Conservation (phyloP, 176 grass and related monocot species). For the Carex littledalei region DNA sequence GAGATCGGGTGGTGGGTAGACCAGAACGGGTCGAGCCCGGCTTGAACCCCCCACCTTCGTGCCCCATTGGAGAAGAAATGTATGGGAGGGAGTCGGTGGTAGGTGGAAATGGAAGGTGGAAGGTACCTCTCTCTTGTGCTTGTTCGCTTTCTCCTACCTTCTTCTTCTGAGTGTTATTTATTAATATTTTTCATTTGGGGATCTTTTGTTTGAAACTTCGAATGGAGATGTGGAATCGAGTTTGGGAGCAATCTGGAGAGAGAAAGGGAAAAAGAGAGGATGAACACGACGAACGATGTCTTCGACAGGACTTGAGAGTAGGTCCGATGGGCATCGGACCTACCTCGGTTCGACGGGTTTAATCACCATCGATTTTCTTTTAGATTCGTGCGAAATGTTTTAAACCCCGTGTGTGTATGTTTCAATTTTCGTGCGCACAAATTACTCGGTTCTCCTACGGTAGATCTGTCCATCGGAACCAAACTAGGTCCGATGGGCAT, state of each 20-base stretch:
- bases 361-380: too few species aligned
- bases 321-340: too few species aligned
- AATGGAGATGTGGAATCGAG: slow-evolving; percentile 1
- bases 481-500: too few species aligned
- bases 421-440: too few species aligned
- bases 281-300: background rate
- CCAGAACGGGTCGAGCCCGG: background rate
- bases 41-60: slow-evolving; percentile 18
- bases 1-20: slow-evolving; percentile 4
- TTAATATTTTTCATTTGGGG: background rate
- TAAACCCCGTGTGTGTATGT: too few species aligned
- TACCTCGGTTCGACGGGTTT: too few species aligned
- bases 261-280: too few species aligned
- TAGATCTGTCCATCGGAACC: too few species aligned
- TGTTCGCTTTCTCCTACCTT: background rate
- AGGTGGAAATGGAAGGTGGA: background rate
- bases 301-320: background rate
- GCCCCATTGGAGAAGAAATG: slow-evolving; percentile 14
- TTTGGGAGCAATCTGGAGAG: background rate
- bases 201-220: background rate
- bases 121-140: slow-evolving; percentile 7
- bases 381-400: too few species aligned
- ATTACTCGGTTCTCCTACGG: too few species aligned
- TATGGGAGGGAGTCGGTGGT: background rate
- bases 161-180: background rate